Percentiles rank a stretch among this genome's conserved stretches.
These are phyloP conservation scores for Sporothrix schenckii DNA, from an alignment of 2,329 filamentous ascomycete genomes.

Conservation along the genomic window DNA sequence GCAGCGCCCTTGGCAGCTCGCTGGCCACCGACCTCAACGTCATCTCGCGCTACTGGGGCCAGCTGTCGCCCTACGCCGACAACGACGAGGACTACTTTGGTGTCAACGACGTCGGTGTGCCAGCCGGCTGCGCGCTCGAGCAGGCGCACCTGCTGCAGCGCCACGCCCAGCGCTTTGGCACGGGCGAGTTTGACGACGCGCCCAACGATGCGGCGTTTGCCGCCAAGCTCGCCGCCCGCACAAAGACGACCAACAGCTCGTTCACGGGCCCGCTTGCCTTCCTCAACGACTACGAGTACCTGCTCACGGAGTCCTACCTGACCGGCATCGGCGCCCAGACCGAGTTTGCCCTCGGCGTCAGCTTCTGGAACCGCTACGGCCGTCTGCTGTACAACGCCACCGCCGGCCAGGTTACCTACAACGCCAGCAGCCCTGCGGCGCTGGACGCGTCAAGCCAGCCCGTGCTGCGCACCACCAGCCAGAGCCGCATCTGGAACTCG, in stretches of 20 bases:
- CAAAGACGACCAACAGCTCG: slow-evolving; percentile 31
- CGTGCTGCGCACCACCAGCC: slow-evolving; percentile 57
- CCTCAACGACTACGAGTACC: slow-evolving; percentile 56
- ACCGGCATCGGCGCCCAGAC: slow-evolving; percentile 55
- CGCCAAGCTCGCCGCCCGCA: slow-evolving; percentile 52
- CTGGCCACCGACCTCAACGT: slow-evolving; percentile 40
- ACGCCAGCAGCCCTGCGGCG: slow-evolving; percentile 49
- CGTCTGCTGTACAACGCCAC: slow-evolving; percentile 56
- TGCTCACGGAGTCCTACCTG: slow-evolving; percentile 49
- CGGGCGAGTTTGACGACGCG: slow-evolving; percentile 51
- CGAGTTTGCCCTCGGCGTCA: slow-evolving; percentile 53
- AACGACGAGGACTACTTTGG: slow-evolving; percentile 52
- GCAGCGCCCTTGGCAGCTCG: slow-evolving; percentile 28
- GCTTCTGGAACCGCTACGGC: slow-evolving; percentile 59
- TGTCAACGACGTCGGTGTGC: slow-evolving; percentile 51
- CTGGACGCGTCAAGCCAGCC: slow-evolving; percentile 51
- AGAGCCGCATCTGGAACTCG: slow-evolving; percentile 59
- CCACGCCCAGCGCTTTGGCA: slow-evolving; percentile 57
- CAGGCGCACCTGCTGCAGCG: slow-evolving; percentile 58
- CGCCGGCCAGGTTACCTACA: slow-evolving; percentile 53
- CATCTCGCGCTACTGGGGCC: slow-evolving; percentile 48
- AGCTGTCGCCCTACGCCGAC: slow-evolving; percentile 52
- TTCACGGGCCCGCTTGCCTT: slow-evolving; percentile 54
- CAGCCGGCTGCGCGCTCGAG: slow-evolving; percentile 58
- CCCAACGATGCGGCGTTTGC: slow-evolving; percentile 53